Evolutionary conservation across 2,329 filamentous ascomycete species (phyloP).

Genomic region (Lachnellula cervina): DNA sequence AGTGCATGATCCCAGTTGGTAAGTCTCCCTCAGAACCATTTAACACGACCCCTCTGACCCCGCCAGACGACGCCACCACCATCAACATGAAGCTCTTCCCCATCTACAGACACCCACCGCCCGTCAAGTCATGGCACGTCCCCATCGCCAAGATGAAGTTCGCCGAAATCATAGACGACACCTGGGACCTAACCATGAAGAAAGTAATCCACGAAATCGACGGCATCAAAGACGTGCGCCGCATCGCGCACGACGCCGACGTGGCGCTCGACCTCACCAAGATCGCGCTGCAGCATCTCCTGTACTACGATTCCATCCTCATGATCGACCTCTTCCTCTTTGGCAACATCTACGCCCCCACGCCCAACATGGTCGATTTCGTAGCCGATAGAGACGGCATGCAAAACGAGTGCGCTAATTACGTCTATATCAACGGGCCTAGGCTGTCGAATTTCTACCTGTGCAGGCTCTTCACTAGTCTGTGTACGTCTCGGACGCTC

Average conservation of each 20-base stretch:
- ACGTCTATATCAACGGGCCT: slow-evolving; percentile 49
- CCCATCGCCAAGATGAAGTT: slow-evolving; percentile 70
- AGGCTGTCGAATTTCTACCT: slow-evolving; percentile 57
- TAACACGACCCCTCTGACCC: slow-evolving; percentile 5
- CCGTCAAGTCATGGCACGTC: slow-evolving; percentile 84
- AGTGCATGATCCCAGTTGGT: slow-evolving; percentile 98
- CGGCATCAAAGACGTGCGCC: slow-evolving; percentile 82
- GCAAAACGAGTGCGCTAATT: slow-evolving; percentile 82
- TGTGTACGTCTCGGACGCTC: slow-evolving; percentile 77
- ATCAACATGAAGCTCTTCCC: slow-evolving; percentile 96
- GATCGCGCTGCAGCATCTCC: slow-evolving; percentile 78
- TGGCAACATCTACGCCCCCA: slow-evolving; percentile 81
- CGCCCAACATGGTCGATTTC: slow-evolving; percentile 72
- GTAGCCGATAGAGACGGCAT: slow-evolving; percentile 67
- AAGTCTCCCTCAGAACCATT: slow-evolving; percentile 30
- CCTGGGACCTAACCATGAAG: slow-evolving; percentile 72
- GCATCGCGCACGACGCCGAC: slow-evolving; percentile 79
- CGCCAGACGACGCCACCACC: slow-evolving; percentile 79
- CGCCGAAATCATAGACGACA: slow-evolving; percentile 57
- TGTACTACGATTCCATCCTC: slow-evolving; percentile 88
- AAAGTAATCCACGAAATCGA: slow-evolving; percentile 83
- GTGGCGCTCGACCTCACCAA: slow-evolving; percentile 83
- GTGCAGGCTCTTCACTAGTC: slow-evolving; percentile 78
- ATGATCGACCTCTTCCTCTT: slow-evolving; percentile 96
- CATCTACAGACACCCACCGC: slow-evolving; percentile 68